Percentiles rank a stretch among this genome's conserved stretches.
Conservation (phyloP, 768 basidiomycete genomes). For the Tubosaeta sp. region DNA sequence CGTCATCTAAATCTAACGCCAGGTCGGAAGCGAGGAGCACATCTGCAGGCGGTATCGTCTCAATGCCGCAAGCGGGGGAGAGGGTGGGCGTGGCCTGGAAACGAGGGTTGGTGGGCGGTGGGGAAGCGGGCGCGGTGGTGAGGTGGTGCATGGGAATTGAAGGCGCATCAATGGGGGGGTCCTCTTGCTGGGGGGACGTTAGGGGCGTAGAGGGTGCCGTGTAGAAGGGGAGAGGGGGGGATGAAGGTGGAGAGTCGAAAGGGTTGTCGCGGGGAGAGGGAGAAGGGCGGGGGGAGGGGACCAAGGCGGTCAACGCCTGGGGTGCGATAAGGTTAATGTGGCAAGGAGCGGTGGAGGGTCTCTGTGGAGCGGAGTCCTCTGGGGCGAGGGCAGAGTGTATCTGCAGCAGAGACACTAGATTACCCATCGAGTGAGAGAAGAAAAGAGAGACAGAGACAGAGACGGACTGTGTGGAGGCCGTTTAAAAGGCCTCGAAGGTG, state of each 20-base stretch:
- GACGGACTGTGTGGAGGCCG: slow-evolving; percentile 18
- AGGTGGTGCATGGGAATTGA: slow-evolving; percentile 17
- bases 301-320: slow-evolving; percentile 29
- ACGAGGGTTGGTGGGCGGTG: slow-evolving; percentile 21
- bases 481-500: slow-evolving; percentile 13
- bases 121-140: slow-evolving; percentile 17
- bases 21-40: slow-evolving; percentile 27
- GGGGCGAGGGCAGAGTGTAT: slow-evolving; percentile 12
- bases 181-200: slow-evolving; percentile 37
- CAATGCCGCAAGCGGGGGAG: slow-evolving; percentile 22
- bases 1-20: slow-evolving; percentile 61
- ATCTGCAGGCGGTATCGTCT: slow-evolving; percentile 25
- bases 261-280: slow-evolving; percentile 35
- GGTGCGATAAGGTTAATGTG: slow-evolving; percentile 33
- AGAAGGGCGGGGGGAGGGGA: slow-evolving; percentile 26
- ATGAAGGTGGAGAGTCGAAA: slow-evolving; percentile 34
- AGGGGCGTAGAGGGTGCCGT: slow-evolving; percentile 48
- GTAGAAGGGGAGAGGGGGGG: slow-evolving; percentile 40
- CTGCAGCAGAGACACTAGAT: slow-evolving; percentile 30
- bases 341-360: slow-evolving; percentile 25
- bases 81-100: slow-evolving; percentile 3
- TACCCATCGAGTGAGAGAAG: slow-evolving; percentile 24
- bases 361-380: slow-evolving; percentile 18
- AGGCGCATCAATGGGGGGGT: slow-evolving; percentile 23
- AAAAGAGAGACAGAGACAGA: background rate